Percentiles rank a stretch among this genome's conserved stretches.
phyloP scores from a whole-genome alignment of 2,329 filamentous ascomycete genomes.

The Cylindrodendrum hubeiense region DNA sequence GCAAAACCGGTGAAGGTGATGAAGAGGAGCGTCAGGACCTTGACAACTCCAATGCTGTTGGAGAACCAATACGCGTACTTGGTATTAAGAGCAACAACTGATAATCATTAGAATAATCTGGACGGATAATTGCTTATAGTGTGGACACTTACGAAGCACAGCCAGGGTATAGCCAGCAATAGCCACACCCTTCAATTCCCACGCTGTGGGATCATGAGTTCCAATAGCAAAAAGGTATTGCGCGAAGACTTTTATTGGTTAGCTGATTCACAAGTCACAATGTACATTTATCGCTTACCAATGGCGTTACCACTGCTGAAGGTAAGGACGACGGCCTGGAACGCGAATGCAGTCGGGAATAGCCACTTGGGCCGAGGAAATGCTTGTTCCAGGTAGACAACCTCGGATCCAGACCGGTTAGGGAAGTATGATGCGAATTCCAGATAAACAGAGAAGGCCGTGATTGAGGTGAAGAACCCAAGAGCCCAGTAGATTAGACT shows the following conservation, averaged over 20 bases:
- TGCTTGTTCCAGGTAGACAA: conserved; percentile 76
- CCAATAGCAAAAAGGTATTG: conserved; percentile 72
- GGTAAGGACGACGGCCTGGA: conserved; percentile 72
- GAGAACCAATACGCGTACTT: conserved; percentile 66
- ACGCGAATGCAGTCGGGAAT: conserved; percentile 73
- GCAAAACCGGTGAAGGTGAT: conserved; percentile 71
- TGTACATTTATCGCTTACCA: conserved; percentile 47
- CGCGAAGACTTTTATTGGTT: conserved; percentile 61
- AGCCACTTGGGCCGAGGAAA: conserved; percentile 73
- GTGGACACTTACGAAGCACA: conserved; percentile 59
- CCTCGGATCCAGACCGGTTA: conserved; percentile 73
- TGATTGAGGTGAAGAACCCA: conserved; percentile 69
- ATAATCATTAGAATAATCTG: background rate
- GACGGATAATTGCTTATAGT: background rate
- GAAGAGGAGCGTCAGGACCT: conserved; percentile 71
- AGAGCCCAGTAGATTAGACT: conserved; percentile 74
- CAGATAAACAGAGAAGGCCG: conserved; percentile 70
- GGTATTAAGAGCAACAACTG: conserved; percentile 63
- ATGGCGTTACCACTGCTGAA: conserved; percentile 76
- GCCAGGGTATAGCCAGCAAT: conserved; percentile 72
- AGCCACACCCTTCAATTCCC: conserved; percentile 76
- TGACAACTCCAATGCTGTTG: conserved; percentile 69
- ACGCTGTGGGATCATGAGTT: conserved; percentile 62
- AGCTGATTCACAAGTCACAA: background rate
- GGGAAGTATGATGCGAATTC: conserved; percentile 75